Evolutionary conservation across 2,329 filamentous ascomycete genomes (phyloP), one percentile per base, ranked within the genome.

Genomic region (Beauveria caledonica): DNA sequence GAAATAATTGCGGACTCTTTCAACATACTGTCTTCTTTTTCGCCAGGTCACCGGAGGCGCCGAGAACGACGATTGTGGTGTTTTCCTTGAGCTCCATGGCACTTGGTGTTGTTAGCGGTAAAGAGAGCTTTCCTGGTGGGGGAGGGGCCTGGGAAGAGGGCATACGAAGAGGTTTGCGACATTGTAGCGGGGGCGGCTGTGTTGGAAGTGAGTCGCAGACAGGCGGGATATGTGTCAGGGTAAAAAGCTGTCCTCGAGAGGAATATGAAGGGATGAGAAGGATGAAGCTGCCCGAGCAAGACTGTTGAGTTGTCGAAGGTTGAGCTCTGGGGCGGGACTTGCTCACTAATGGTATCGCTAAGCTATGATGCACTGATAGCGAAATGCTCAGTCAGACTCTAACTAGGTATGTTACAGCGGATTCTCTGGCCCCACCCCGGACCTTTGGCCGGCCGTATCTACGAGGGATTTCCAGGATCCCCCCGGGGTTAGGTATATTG

Each of bases 1-100:
- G 13, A 10, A 42, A 17, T 58, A 62, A 54, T 60, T 60, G 66
- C 64, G 11, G 2, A 11, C 2, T 13, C 4, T 11, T 36, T 19
- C 61, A 48, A 64, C 86, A 74, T 78, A 96, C 92, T 50, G 94
- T 99, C 87, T 99, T 99, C 88, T 99, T 99, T 85, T 99, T 99
- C 56, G 94, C 94, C 67, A 99, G 80, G 82, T 99, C 94, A 71
- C 94, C 94, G 58, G 94, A 99, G 66, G 94, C 94, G 71, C 94
- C 94, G 67, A 99, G 87, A 70, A 99, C 94, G 70, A 99, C 85
- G 71, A 99, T 95, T 73, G 92, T 85, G 66, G 94, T 99, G 83
- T 99, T 95, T 73, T 97, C 91, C 83, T 97, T 99, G 72, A 99
- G 87, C 85, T 99, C 94, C 77, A 95, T 83, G 71, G 85, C 86